phyloP scores from a whole-genome alignment of 139 green algal species.

The Coelastrella sp. region DNA sequence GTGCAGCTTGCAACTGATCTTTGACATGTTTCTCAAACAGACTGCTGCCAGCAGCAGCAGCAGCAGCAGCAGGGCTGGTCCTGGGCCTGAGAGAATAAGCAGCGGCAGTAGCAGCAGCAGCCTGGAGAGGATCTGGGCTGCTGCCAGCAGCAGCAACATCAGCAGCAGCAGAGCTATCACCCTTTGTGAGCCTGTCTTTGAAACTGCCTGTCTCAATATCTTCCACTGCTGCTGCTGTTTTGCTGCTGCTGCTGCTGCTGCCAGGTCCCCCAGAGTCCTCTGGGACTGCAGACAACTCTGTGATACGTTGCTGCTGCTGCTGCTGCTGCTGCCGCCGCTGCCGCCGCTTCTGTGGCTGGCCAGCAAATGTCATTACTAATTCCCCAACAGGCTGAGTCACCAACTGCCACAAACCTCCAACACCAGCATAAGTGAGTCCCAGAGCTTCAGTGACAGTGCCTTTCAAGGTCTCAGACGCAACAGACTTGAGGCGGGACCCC shows the following conservation, averaged over 20 bases:
- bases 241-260: neutral
- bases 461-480: neutral
- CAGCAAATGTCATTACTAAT: neutral
- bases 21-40: neutral
- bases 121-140: neutral
- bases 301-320: neutral
- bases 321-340: constrained; percentile 27
- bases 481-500: neutral
- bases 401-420: neutral
- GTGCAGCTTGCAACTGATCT: neutral
- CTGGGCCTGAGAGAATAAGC: neutral
- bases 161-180: neutral
- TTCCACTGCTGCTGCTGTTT: neutral
- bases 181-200: neutral
- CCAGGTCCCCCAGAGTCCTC: neutral
- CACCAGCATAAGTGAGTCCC: neutral
- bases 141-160: too few relatives aligned
- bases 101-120: constrained; percentile 12
- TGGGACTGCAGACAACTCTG: neutral
- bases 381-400: neutral
- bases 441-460: neutral
- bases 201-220: neutral
- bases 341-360: neutral
- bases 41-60: neutral
- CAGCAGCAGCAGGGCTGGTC: neutral